Conservation (phyloP, 1,284 basidiomycete species). For the Sphagnurus paluster region DNA sequence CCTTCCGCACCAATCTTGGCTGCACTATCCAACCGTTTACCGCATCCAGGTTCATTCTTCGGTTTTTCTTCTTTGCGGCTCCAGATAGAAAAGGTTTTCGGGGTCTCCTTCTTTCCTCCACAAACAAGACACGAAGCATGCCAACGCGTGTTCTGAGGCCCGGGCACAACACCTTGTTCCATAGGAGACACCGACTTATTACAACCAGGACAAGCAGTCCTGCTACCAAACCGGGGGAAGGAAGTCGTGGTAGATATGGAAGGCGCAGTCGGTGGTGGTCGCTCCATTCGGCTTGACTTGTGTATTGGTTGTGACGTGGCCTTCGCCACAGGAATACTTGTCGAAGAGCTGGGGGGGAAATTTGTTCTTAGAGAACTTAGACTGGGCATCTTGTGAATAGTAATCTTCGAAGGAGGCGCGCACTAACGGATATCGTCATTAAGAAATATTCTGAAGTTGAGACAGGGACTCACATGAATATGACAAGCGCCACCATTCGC, state of each 20-base stretch:
- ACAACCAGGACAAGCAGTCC: constrained; percentile 70
- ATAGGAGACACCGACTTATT: constrained; percentile 70
- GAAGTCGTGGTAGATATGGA: constrained; percentile 33
- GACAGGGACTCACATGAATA: constrained; percentile 51
- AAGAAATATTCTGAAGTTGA: constrained; percentile 6
- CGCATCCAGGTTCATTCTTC: constrained; percentile 68
- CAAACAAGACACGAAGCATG: constrained; percentile 75
- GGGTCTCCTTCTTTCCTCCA: constrained; percentile 58
- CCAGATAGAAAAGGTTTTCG: constrained; percentile 40
- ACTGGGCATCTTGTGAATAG: constrained; percentile 31
- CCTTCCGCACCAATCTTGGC: constrained; percentile 74
- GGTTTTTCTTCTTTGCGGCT: constrained; percentile 44
- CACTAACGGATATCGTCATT: constrained; percentile 44
- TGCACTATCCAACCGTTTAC: constrained; percentile 78
- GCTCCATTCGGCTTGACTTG: constrained; percentile 30
- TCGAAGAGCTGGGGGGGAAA: background rate
- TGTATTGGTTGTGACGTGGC: constrained; percentile 5
- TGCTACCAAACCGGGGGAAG: constrained; percentile 67
- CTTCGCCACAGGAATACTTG: constrained; percentile 2
- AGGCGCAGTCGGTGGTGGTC: constrained; percentile 40
- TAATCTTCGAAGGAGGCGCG: constrained; percentile 53
- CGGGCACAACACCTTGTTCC: constrained; percentile 80
- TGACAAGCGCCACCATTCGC: constrained; percentile 69
- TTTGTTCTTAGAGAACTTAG: constrained; percentile 8
- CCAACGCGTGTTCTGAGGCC: constrained; percentile 78